Evolutionary conservation across 441 rosid species (phyloP).

Genomic region (Erodium trifolium): DNA sequence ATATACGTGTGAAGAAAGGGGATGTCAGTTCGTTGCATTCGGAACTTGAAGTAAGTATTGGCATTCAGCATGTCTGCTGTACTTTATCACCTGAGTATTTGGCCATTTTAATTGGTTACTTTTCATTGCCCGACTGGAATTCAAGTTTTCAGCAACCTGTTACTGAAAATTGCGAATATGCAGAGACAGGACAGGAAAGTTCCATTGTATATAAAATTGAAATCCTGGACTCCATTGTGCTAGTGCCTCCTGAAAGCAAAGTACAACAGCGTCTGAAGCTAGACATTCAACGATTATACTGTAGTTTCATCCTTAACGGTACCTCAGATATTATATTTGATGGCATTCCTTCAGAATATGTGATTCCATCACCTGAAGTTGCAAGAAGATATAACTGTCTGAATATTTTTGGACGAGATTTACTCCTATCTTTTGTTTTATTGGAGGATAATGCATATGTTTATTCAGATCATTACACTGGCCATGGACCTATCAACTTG

Average conservation of each 20-base stretch:
- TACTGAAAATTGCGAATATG: conserved; percentile 23
- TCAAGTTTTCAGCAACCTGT: conserved; percentile 32
- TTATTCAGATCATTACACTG: conserved; percentile 27
- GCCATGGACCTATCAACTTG: conserved; percentile 31
- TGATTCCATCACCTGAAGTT: conserved; percentile 45
- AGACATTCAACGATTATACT: conserved; percentile 52
- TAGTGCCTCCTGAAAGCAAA: conserved; percentile 49
- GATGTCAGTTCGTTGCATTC: conserved; percentile 36
- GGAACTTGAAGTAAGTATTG: conserved; percentile 69
- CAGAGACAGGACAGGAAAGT: conserved; percentile 22
- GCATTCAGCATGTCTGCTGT: conserved; percentile 81
- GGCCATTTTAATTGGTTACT: conserved; percentile 80
- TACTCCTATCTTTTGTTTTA: conserved; percentile 42
- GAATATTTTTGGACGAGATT: conserved; percentile 65
- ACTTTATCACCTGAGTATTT: conserved; percentile 60
- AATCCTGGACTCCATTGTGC: conserved; percentile 61
- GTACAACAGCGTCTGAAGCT: conserved; percentile 45
- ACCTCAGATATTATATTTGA: conserved; percentile 33
- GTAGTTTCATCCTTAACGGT: conserved; percentile 39
- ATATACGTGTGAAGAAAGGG: conserved; percentile 56
- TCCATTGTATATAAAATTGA: conserved; percentile 60
- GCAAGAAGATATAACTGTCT: conserved; percentile 42
- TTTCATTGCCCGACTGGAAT: conserved; percentile 79
- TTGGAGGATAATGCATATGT: conserved; percentile 37
- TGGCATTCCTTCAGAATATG: conserved; percentile 49